Percentiles rank a stretch among this genome's conserved stretches.
Conservation (phyloP, 2,329 filamentous ascomycete species). For the Pleochaeta shiraiana region DNA sequence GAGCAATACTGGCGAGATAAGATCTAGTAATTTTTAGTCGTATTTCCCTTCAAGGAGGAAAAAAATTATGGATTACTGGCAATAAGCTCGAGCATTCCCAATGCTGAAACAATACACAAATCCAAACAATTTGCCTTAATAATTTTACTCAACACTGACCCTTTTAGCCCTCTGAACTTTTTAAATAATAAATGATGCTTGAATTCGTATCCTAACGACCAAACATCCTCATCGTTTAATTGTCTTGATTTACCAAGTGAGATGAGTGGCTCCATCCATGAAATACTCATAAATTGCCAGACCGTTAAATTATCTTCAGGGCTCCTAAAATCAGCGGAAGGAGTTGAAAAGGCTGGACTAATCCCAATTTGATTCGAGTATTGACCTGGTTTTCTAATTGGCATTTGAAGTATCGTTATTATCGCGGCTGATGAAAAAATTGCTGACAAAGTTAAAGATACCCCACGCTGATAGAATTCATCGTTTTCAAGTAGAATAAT, state of each 20-base stretch:
- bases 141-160: slow-evolving; percentile 48
- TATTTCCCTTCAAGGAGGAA: not conserved
- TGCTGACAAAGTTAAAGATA: slow-evolving; percentile 17
- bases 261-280: slow-evolving; percentile 62
- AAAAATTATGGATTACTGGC: slow-evolving; percentile 24
- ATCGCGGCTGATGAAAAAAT: slow-evolving; percentile 26
- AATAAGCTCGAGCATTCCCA: slow-evolving; percentile 41
- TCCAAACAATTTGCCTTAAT: slow-evolving; percentile 62
- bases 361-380: slow-evolving; percentile 28
- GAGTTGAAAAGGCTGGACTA: slow-evolving; percentile 30
- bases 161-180: slow-evolving; percentile 48
- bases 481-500: slow-evolving; percentile 16
- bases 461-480: slow-evolving; percentile 5
- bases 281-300: slow-evolving; percentile 70
- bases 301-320: slow-evolving; percentile 62
- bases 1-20: slow-evolving; percentile 44
- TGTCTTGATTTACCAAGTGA: slow-evolving; percentile 38
- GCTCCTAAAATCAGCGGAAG: slow-evolving; percentile 38
- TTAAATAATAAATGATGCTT: slow-evolving; percentile 58
- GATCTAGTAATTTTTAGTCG: slow-evolving; percentile 20
- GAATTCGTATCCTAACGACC: slow-evolving; percentile 59
- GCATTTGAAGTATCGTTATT: slow-evolving; percentile 40
- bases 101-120: slow-evolving; percentile 31
- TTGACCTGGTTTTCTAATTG: slow-evolving; percentile 38
- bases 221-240: slow-evolving; percentile 60